Evolutionary conservation across 2,329 filamentous ascomycete genomes (phyloP), one percentile per base, ranked within the genome.

Genomic region (Talaromyces sp.): DNA sequence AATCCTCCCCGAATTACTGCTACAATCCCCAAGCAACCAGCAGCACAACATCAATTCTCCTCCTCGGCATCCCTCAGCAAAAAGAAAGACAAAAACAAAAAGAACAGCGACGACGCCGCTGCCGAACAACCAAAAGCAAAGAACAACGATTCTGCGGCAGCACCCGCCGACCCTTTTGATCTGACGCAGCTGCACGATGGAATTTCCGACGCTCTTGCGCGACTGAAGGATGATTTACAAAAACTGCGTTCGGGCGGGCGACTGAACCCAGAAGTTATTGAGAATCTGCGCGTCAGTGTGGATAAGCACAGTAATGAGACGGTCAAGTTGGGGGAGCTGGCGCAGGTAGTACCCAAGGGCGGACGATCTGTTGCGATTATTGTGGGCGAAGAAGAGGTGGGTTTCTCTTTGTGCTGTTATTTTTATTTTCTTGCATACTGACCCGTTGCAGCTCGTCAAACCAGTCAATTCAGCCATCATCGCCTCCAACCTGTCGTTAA

Each of bases 261-360:
- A 28, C 81, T 88, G 69, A 88, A 87, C 64, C 83, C 85, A 0
- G 82, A 86, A 55, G 71, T 82, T 1, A 77, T 90, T 32, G 88
- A 90, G 72, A 77, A 74, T 22, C 67, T 90, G 58, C 80, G 82
- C 42, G 87, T 90, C n/a, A 77, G 82, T 56, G 68, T 88, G 55
- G 79, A 76, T 62, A 84, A 87, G 75, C 73, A 73, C 22, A 68
- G 59, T 25, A 84, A 82, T 62, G 77, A 83, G 62, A 82, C 74
- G 1, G 79, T 84, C 55, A 80, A 77, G 64, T 67, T 91, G 57
- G 80, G 82, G 10, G 87, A 89, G 69, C 69, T 91, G 61, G 88
- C 87, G 2, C 87, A 89, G 69, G 85, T 90, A 17, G 78, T 90
- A 44, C 85, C 86, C 0, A 86, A 87, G 68, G 86, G 82, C 28